phyloP scores from a whole-genome alignment of 139 green algal species.

The Tetratostichococcus sp. region DNA sequence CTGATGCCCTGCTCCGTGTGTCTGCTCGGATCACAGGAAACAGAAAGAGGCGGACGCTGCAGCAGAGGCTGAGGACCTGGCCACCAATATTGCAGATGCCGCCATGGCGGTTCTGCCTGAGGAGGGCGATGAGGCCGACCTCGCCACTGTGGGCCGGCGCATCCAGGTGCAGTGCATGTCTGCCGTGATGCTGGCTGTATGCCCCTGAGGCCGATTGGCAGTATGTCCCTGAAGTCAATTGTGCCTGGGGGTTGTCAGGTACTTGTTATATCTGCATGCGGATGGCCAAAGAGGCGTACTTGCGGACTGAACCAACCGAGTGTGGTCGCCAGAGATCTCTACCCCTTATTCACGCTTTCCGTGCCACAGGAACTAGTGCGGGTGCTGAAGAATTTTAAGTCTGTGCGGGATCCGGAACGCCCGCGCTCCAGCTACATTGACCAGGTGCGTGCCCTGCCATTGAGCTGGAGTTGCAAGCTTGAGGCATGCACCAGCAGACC shows the following conservation, averaged over 20 bases:
- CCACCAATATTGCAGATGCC: conserved; percentile 47
- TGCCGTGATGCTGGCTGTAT: no score
- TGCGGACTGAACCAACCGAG: no score
- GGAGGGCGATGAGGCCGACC: conserved; percentile 5
- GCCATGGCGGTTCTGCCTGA: conserved; percentile 56
- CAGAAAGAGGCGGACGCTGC: conserved; percentile 36
- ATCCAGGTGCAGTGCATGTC: conserved; percentile 20
- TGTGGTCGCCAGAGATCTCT: no score
- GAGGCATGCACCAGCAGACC: no score
- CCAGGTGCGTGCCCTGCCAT: conserved; percentile 30
- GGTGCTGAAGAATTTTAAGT: conserved; percentile 80
- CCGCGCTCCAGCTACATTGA: conserved; percentile 72
- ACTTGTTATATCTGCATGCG: no score
- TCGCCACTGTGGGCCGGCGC: conserved; percentile 17
- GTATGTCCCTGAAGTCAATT: no score
- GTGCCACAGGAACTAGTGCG: conserved; percentile 58
- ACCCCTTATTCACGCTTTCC: no score
- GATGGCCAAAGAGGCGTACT: no score
- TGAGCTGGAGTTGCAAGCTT: neutral
- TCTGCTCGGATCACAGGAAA: conserved; percentile 28
- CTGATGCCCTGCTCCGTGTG: no score
- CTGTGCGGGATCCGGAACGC: conserved; percentile 33
- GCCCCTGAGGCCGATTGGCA: no score
- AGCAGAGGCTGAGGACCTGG: conserved; percentile 55
- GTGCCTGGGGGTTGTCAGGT: no score